A percentile compares a stretch with the other conserved stretches of the same genome.
Evolutionary conservation across 1,139 yeast species (phyloP).

Genomic region (Hansenula lynferdii): DNA sequence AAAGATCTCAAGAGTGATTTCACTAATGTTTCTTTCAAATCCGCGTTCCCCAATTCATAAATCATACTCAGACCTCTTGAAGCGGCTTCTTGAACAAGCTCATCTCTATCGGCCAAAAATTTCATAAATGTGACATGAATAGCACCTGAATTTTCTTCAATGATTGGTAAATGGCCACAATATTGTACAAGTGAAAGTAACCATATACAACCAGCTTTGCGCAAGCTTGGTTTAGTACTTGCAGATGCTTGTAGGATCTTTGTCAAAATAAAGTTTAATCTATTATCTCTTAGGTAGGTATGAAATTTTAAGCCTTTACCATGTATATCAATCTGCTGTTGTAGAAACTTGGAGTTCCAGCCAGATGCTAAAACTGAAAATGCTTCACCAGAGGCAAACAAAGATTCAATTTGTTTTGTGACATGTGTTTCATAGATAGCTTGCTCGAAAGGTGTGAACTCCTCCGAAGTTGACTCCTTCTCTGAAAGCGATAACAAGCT

Average conservation of each 20-base stretch:
- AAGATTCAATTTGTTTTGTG: slow-evolving; percentile 67
- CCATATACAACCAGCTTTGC: slow-evolving; percentile 85
- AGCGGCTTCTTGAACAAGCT: slow-evolving; percentile 85
- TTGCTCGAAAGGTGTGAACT: slow-evolving; percentile 33
- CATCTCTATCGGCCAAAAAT: slow-evolving; percentile 75
- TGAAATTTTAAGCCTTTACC: slow-evolving; percentile 16
- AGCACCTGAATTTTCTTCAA: slow-evolving; percentile 42
- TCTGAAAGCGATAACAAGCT: slow-evolving; percentile 49
- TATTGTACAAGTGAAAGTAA: slow-evolving; percentile 73
- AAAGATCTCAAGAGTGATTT: slow-evolving; percentile 74
- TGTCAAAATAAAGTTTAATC: slow-evolving; percentile 33
- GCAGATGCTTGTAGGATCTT: slow-evolving; percentile 48
- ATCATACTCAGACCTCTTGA: slow-evolving; percentile 81
- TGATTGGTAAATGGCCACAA: slow-evolving; percentile 45
- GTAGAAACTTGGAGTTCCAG: slow-evolving; percentile 61
- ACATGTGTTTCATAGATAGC: slow-evolving; percentile 52
- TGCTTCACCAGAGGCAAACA: slow-evolving; percentile 85
- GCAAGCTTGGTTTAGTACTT: slow-evolving; percentile 65
- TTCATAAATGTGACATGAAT: slow-evolving; percentile 73
- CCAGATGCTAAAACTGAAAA: slow-evolving; percentile 68
- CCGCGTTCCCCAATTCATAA: slow-evolving; percentile 71
- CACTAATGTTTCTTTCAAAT: slow-evolving; percentile 67
- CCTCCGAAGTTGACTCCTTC: slow-evolving; percentile 13
- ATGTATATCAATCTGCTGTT: slow-evolving; percentile 47
- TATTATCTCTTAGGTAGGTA: slow-evolving; percentile 10